phyloP scores from a whole-genome alignment of 345 rosid genomes.

The Linum lewisii region DNA sequence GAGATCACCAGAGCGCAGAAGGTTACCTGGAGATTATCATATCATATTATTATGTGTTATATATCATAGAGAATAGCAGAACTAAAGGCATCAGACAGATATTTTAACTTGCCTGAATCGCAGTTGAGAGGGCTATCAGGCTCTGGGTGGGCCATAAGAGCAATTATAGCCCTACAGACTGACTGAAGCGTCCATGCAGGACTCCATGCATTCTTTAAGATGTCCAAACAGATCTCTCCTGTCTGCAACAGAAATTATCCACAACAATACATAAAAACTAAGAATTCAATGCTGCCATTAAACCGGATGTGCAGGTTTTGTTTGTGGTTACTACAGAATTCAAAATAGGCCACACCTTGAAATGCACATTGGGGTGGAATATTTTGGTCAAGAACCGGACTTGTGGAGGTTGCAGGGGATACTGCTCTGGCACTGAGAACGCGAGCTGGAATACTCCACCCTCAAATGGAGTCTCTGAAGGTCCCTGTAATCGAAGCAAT shows the following conservation, averaged over 20 bases:
- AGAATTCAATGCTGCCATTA: too few species aligned
- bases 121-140: slow-evolving; percentile 95
- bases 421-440: slow-evolving; percentile 89
- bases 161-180: slow-evolving; percentile 94
- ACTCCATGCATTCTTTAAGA: slow-evolving; percentile 99
- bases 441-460: slow-evolving; percentile 97
- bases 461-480: slow-evolving; percentile 95
- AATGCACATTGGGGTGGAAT: slow-evolving; percentile 98
- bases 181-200: slow-evolving; percentile 99
- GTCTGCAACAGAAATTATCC: slow-evolving; percentile 39
- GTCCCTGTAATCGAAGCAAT: slow-evolving; percentile 43
- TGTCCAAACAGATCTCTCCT: slow-evolving; percentile 93
- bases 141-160: slow-evolving; percentile 97
- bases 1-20: slow-evolving; percentile 76
- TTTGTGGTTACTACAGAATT: not conserved
- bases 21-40: slow-evolving; percentile 47
- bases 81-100: not conserved
- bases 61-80: not conserved
- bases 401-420: slow-evolving; percentile 98
- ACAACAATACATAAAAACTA: not conserved
- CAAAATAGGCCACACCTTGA: slow-evolving; percentile 44
- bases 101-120: slow-evolving; percentile 59
- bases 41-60: not conserved
- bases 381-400: slow-evolving; percentile 93
- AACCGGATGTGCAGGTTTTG: too few species aligned